phyloP scores from a whole-genome alignment of 345 rosid species.

The Pistacia integerrima region DNA sequence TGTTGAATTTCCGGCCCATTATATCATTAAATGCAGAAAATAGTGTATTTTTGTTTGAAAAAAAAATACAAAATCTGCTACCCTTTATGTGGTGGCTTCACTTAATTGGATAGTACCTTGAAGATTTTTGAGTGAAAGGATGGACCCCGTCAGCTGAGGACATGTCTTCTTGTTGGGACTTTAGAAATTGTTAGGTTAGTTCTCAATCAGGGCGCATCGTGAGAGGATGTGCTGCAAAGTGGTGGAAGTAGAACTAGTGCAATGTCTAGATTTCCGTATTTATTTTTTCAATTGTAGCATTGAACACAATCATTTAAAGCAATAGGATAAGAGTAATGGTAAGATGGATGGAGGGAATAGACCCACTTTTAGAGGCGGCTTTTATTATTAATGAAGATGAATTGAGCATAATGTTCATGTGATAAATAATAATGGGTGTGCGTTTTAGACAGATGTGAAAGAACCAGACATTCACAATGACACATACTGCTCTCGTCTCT shows the following conservation, averaged over 20 bases:
- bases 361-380: too few species aligned
- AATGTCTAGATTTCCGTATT: too few species aligned
- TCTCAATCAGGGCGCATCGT: neutral
- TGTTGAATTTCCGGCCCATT: constrained; percentile 6
- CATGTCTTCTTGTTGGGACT: neutral
- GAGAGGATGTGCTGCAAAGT: neutral
- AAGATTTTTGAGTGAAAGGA: neutral
- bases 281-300: too few species aligned
- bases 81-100: constrained; percentile 11
- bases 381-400: too few species aligned
- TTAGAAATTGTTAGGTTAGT: neutral
- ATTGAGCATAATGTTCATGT: neutral
- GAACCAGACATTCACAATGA: too few species aligned
- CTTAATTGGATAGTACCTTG: constrained; percentile 4
- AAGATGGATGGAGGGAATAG: neutral
- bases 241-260: neutral
- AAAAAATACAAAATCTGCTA: neutral
- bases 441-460: too few species aligned
- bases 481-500: too few species aligned
- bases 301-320: too few species aligned
- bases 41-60: too few species aligned
- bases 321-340: too few species aligned
- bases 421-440: neutral
- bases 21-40: constrained; percentile 9
- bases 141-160: neutral